Base-by-base conservation (phyloP, 1,284 basidiomycete species). In the Termitomyces sp. region DNA sequence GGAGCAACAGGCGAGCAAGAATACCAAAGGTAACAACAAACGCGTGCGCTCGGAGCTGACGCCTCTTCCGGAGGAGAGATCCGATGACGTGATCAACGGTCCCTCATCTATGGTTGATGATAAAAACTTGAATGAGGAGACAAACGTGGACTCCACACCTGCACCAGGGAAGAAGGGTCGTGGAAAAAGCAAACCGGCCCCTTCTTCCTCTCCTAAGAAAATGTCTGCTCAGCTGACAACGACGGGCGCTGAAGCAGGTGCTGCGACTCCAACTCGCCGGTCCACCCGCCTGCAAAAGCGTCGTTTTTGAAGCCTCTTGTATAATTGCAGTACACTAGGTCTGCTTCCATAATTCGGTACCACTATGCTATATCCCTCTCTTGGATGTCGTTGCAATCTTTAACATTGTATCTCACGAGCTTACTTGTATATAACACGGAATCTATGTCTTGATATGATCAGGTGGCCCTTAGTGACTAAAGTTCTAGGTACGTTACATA, bases 41-140 rank as follows among this genome's bases (percentile, higher is more conserved):
- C 73, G 76, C 36, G 58, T 73, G 4, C 68, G 68, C 53, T 68
- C 69, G 10, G 72, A 76, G 58, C 59, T 77, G 59, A 73, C 73
- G 4, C 71, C 73, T 43, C 60, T 73, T 36, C 64, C 70, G 33
- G 73, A 76, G 58, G 73, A 72, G 40, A 53, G 39, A 19, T 62
- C 58, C n/a, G 58, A 58, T 26, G 65, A 65, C 17, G 58, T 55
- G n/a, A 57, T 54, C 12, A 49, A 50, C 26, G 59, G 55, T n/a
- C 53, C 59, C 31, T 55, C 54, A 39, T 46, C 50, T 28, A 33
- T 58, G 15, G 50, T 30, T 28, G 55, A 56, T 45, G 57, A 58
- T 15, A 36, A 48, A 15, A 6, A 48, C 24, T 28, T 26, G 12
- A 28, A 28, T 5, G 56, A 62, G 26, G 51, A 52, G 39, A 2